phyloP scores from a whole-genome alignment of 345 rosid genomes.

The Atalantia buxifolia region DNA sequence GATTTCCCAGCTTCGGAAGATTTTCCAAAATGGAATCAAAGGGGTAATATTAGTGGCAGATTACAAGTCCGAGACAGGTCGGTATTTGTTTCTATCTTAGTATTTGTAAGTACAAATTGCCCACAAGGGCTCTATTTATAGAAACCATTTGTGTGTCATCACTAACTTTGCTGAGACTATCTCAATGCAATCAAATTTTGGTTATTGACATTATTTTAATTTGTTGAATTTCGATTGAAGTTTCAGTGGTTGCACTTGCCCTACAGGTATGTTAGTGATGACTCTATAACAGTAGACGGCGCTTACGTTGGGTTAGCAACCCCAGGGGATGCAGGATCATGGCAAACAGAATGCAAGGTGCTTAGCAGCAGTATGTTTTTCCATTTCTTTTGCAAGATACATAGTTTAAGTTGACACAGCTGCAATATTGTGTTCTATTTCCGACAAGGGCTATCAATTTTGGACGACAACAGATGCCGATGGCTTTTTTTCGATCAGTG shows the following conservation, averaged over 20 bases:
- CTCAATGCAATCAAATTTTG: too few relatives aligned
- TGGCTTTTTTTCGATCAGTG: constrained; percentile 52
- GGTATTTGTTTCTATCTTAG: background rate
- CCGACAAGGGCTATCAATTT: constrained; percentile 65
- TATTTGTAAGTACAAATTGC: background rate
- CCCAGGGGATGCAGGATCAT: constrained; percentile 75
- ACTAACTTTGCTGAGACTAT: too few relatives aligned
- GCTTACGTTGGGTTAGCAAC: constrained; percentile 76
- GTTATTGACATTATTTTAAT: too few relatives aligned
- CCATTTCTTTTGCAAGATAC: background rate
- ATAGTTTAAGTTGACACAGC: background rate
- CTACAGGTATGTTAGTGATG: constrained; percentile 30
- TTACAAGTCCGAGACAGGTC: constrained; percentile 63
- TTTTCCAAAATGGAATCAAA: constrained; percentile 40
- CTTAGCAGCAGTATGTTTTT: background rate
- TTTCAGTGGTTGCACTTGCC: background rate
- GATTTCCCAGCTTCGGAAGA: constrained; percentile 69
- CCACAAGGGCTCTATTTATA: too few relatives aligned
- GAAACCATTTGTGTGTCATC: too few relatives aligned
- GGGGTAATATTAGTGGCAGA: constrained; percentile 64
- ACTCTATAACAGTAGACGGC: constrained; percentile 39
- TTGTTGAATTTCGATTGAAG: background rate
- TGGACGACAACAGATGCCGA: constrained; percentile 61
- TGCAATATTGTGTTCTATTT: background rate
- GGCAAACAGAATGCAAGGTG: constrained; percentile 84